Conservation (phyloP, 352 stramenopile species). For the Phytophthora fragariae region DNA sequence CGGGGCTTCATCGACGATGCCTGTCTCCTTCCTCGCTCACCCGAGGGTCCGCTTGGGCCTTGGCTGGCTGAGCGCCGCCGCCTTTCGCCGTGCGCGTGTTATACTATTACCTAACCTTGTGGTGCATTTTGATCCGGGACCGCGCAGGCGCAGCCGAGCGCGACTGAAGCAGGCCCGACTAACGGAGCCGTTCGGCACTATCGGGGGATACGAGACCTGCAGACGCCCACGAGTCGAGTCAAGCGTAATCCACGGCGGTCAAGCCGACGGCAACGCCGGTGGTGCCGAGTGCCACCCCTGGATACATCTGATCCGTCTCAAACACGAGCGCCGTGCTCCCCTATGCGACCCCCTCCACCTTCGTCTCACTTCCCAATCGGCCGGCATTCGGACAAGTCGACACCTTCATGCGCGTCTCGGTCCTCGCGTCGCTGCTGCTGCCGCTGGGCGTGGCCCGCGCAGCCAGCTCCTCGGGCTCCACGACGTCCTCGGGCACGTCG, state of each 20-base stretch:
- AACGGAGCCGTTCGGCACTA: conserved; percentile 20
- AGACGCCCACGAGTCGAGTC: conserved; percentile 1
- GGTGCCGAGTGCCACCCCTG: conserved; percentile 26
- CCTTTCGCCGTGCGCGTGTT: conserved; percentile 6
- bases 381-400: conserved; percentile 4
- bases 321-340: conserved; percentile 1
- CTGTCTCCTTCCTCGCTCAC: not conserved
- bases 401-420: conserved; percentile 16
- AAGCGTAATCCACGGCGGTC: not conserved
- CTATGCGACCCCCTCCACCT: conserved; percentile 12
- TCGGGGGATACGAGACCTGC: not conserved
- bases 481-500: conserved; percentile 18
- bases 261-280: not conserved
- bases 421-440: conserved; percentile 28
- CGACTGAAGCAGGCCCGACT: conserved; percentile 27
- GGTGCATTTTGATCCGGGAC: conserved; percentile 34
- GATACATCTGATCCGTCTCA: conserved; percentile 37
- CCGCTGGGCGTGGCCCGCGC: conserved; percentile 17
- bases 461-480: conserved; percentile 1
- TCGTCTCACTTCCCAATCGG: conserved; percentile 20
- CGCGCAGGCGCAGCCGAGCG: not conserved
- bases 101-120: conserved; percentile 16
- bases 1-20: not conserved
- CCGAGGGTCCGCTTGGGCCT: not conserved
- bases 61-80: not conserved